phyloP scores from a whole-genome alignment of 495 filamentous ascomycete species.

The Aspergillus kassunensis region DNA sequence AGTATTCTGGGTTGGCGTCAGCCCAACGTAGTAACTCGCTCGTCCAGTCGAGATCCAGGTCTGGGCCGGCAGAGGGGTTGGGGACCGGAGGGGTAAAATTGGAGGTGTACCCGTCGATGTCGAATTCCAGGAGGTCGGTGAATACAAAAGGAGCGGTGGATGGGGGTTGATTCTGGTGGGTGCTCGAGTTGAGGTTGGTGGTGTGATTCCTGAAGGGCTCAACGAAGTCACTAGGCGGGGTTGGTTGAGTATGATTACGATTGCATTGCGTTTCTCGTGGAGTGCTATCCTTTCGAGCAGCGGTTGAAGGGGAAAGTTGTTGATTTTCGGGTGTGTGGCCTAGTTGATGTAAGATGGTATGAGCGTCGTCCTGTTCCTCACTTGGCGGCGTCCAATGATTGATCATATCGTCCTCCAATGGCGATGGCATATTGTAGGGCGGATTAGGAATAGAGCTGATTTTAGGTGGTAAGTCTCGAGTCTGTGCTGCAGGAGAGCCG shows the following conservation, averaged over 20 bases:
- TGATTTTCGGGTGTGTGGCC: not conserved
- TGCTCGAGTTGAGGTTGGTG: not conserved
- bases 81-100: constrained; percentile 12
- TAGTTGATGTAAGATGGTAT: not conserved
- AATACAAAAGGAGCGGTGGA: not conserved
- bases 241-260: constrained; percentile 15
- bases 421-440: not conserved
- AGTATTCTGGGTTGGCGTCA: constrained; percentile 13
- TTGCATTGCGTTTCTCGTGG: not conserved
- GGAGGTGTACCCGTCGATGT: constrained; percentile 27
- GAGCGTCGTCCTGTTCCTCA: constrained; percentile 2
- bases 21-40: constrained; percentile 31
- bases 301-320: not conserved
- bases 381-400: constrained; percentile 14
- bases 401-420: not conserved
- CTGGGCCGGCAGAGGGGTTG: constrained; percentile 13
- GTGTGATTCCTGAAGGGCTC: constrained; percentile 19
- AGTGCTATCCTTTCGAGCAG: not conserved
- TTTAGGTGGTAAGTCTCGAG: constrained; percentile 10
- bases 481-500: constrained; percentile 12
- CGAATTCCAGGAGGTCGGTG: constrained; percentile 17
- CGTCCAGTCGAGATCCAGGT: constrained; percentile 33
- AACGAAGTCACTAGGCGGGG: constrained; percentile 27
- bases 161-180: not conserved
- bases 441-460: constrained; percentile 14